These are phyloP conservation scores for Chenopodium berlandieri DNA, from an alignment of 148 eudicot species.

Conservation along the genomic window DNA sequence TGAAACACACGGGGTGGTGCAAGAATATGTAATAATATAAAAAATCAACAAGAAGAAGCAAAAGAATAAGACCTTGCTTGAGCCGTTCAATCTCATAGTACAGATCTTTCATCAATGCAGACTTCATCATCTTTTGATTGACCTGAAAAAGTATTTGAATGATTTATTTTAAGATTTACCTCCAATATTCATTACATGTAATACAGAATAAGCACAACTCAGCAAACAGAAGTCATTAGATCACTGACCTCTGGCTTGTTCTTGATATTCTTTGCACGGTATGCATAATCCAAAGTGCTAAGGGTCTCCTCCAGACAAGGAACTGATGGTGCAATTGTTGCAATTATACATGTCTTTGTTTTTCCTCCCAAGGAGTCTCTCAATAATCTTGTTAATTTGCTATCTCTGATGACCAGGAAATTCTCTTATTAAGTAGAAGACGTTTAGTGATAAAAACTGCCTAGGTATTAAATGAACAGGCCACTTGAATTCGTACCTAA, in stretches of 20 bases:
- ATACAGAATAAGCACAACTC: not conserved
- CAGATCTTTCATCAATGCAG: conserved; percentile 90
- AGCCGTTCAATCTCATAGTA: conserved; percentile 91
- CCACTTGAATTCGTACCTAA: conserved; percentile 45
- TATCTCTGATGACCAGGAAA: conserved; percentile 57
- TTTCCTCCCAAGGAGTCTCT: conserved; percentile 99
- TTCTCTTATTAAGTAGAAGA: conserved; percentile 5
- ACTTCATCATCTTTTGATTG: conserved; percentile 98
- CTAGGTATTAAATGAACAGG: not conserved
- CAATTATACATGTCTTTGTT: conserved; percentile 98
- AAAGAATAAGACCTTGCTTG: conserved; percentile 64
- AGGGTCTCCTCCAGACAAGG: conserved; percentile 94
- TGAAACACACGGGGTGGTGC: not conserved
- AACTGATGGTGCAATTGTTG: conserved; percentile 87
- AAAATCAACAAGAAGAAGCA: not conserved
- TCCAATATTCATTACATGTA: not conserved
- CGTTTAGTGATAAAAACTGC: not conserved
- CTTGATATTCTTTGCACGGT: conserved; percentile 97
- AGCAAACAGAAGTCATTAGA: conserved; percentile 13
- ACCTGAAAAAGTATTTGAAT: conserved; percentile 48
- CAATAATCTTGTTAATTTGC: conserved; percentile 90
- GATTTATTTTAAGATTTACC: not conserved
- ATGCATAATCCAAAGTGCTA: conserved; percentile 94
- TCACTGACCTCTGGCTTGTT: conserved; percentile 92
- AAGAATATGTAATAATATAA: not conserved